Base-by-base conservation (phyloP, 305 asterid genomes). In the Fraxinus albicans region DNA sequence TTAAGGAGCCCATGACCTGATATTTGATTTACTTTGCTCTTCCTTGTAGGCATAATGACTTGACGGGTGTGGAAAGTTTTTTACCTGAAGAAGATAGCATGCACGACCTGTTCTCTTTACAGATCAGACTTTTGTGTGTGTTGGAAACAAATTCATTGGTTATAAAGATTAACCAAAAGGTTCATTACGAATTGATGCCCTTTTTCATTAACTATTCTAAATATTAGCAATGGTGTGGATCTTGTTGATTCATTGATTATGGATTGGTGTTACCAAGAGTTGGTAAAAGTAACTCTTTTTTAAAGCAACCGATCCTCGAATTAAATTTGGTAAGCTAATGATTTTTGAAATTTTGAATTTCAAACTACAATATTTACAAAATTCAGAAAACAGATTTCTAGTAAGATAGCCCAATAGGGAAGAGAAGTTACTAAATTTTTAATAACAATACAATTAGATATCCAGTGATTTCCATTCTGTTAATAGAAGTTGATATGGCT, bases 111-210 rank as follows among this genome's bases (percentile, higher is more conserved):
- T 91, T 94, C 90, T 87, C 93, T 78, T 82, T 91, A 84, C 90
- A 90, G 81, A 89, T 91, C 84, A 83, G 91, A 82, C 91, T 92
- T 84, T 83, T 88, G 77, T 88, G 80, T 85, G 77, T 74, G 79
- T 84, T 74, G 79, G 86, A 86, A 84, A 84, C 89, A 78, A 83
- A 89, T 75, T 88, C 89, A 55, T 82, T 93, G 87, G 84, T 86
- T 85, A 87, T 94, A 84, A 94, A 88, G 90, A 94, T 94, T 83
- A 86, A 86, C 81, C 87, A 86, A 85, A 90, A 91, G 96, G 98
- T 94, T 76, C 42, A 25, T 42, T 53, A 55, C 72, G 31, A 47
- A 31, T 81, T 36, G 74, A 35, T 55, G 79, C 74, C 53, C 42
- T 19, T 82, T 63, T n/a, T 80, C 79, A 27, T 77, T 33, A 72